Conservation (phyloP, 139 green algal genomes). For the Coccomyxa sp. region DNA sequence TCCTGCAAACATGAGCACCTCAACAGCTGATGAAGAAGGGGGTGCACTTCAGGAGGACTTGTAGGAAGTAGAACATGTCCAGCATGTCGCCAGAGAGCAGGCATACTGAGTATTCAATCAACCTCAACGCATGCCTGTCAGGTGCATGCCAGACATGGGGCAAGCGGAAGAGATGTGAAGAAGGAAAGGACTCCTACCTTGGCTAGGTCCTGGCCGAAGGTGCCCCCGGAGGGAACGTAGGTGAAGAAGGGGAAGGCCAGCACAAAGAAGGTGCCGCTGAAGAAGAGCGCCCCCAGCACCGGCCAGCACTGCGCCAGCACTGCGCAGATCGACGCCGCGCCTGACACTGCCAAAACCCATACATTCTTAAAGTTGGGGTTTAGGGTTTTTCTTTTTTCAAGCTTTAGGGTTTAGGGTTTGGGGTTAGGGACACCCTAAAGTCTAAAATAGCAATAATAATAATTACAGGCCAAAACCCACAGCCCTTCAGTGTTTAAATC, state of each 20-base stretch:
- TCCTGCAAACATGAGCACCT: no score
- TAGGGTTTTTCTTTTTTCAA: no score
- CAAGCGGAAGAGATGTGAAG: background rate
- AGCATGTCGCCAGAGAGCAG: no score
- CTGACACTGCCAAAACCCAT: background rate
- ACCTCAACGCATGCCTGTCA: no score
- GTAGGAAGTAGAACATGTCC: no score
- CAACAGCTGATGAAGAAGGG: no score
- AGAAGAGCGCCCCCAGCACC: constrained; percentile 43
- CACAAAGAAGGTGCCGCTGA: constrained; percentile 39
- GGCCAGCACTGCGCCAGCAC: constrained; percentile 29
- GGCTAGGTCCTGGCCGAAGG: constrained; percentile 52
- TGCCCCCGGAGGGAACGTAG: constrained; percentile 49
- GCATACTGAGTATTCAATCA: no score
- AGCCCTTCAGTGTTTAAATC: no score
- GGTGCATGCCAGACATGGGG: background rate
- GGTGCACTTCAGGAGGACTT: no score
- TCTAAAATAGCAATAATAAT: no score
- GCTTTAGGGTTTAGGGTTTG: background rate
- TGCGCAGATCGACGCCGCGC: constrained; percentile 9
- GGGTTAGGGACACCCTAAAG: background rate
- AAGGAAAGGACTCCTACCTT: constrained; percentile 26
- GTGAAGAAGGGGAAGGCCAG: constrained; percentile 76
- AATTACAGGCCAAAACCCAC: no score
- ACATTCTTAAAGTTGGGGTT: no score